Percentiles rank a stretch among this genome's conserved stretches.
phyloP scores from a whole-genome alignment of 2,329 filamentous ascomycete genomes.

The Fusarium sp. region DNA sequence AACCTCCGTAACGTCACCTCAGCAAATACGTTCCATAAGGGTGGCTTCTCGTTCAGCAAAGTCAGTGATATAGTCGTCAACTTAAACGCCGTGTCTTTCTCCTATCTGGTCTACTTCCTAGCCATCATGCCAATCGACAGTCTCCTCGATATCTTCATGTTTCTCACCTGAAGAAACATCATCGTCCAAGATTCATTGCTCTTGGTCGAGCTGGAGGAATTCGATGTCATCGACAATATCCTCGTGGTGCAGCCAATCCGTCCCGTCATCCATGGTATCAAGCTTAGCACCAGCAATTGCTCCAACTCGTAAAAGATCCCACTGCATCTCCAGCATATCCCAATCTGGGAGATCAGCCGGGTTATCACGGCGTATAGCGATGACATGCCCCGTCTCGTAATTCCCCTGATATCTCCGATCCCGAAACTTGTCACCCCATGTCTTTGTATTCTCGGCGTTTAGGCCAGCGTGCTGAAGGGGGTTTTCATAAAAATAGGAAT shows the following conservation, averaged over 20 bases:
- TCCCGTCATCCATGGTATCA: neutral
- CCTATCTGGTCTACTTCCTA: neutral
- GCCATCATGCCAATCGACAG: neutral
- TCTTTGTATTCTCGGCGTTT: neutral
- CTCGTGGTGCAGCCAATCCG: neutral
- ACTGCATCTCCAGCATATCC: constrained; percentile 10
- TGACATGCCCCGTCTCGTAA: constrained; percentile 5
- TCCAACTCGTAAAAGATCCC: constrained; percentile 1
- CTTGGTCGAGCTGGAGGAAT: neutral
- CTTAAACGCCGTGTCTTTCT: neutral
- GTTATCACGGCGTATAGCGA: neutral
- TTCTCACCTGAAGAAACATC: neutral
- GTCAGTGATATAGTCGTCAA: neutral
- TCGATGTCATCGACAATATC: neutral
- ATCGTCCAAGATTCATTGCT: neutral
- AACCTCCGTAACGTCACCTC: neutral
- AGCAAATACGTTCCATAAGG: neutral
- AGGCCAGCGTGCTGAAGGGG: neutral
- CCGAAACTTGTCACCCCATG: neutral
- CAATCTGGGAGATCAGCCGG: constrained; percentile 1
- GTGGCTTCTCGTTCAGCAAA: neutral
- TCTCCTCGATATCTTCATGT: neutral
- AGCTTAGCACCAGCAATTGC: constrained; percentile 2
- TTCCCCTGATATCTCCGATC: neutral
- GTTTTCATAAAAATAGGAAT: neutral